A percentile compares a stretch with the other conserved stretches of the same genome.
Conservation (phyloP, 2,329 filamentous ascomycete species). For the Elsinoe ampelina region DNA sequence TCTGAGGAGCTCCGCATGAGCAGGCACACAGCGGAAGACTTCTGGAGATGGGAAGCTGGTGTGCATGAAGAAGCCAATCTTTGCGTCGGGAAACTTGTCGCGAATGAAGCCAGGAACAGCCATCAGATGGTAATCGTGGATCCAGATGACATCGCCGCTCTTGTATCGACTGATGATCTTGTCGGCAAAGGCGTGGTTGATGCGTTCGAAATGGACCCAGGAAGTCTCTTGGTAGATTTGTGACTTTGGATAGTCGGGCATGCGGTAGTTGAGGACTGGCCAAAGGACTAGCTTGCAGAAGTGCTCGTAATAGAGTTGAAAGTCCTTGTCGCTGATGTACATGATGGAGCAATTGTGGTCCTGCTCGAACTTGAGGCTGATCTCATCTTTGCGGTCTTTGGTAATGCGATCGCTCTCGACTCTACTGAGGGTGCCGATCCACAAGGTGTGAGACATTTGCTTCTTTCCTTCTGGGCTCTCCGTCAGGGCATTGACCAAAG, state of each 20-base stretch:
- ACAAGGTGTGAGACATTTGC: conserved; percentile 58
- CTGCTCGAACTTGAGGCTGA: conserved; percentile 68
- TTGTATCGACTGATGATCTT: conserved; percentile 88
- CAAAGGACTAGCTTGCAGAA: conserved; percentile 97
- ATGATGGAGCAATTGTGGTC: conserved; percentile 78
- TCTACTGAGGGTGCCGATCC: conserved; percentile 74
- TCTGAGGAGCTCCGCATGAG: conserved; percentile 76
- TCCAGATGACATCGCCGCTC: conserved; percentile 83
- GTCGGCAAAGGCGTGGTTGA: conserved; percentile 90
- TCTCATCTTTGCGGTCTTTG: conserved; percentile 68
- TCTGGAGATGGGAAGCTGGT: conserved; percentile 94
- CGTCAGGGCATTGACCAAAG: conserved; percentile 71
- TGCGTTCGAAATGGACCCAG: conserved; percentile 85
- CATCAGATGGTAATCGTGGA: conserved; percentile 91
- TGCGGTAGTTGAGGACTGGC: conserved; percentile 97
- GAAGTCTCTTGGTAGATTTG: conserved; percentile 97
- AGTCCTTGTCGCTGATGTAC: conserved; percentile 81
- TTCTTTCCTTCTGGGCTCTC: conserved; percentile 59
- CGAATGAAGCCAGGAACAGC: conserved; percentile 84
- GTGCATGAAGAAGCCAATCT: conserved; percentile 94
- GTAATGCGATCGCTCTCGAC: conserved; percentile 86
- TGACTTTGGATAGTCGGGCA: conserved; percentile 95
- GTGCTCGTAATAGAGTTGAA: conserved; percentile 88
- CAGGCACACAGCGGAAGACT: conserved; percentile 84
- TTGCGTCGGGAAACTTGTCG: conserved; percentile 79